These are phyloP conservation scores for Suillus decipiens DNA, from an alignment of 768 basidiomycete species.

Conservation along the genomic window DNA sequence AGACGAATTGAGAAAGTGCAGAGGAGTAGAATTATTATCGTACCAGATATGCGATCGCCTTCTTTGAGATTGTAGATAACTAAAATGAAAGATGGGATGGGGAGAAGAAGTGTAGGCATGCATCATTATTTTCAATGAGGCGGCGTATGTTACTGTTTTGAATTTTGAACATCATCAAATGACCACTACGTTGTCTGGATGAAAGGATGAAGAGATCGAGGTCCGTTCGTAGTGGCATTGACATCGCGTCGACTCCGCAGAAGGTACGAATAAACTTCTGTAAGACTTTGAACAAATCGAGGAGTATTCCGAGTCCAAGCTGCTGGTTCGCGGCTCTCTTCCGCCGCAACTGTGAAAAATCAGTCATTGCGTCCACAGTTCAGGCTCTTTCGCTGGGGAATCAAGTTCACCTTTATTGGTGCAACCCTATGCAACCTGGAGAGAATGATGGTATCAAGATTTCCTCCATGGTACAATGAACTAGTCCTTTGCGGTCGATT, in stretches of 20 bases:
- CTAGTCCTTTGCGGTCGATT: background rate
- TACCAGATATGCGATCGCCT: background rate
- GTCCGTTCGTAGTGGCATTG: background rate
- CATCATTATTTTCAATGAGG: background rate
- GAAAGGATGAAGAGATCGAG: background rate
- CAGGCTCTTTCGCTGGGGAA: background rate
- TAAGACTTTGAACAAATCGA: background rate
- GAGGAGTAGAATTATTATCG: background rate
- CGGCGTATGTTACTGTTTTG: background rate
- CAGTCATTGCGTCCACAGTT: background rate
- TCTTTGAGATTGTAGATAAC: background rate
- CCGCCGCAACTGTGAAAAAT: background rate
- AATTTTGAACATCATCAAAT: background rate
- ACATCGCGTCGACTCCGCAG: background rate
- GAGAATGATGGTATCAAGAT: background rate
- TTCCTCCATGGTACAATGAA: background rate
- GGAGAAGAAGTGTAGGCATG: background rate
- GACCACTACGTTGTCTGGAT: background rate
- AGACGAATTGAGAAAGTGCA: background rate
- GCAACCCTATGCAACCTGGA: background rate
- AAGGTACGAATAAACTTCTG: background rate
- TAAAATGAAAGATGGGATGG: background rate
- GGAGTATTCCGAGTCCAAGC: background rate
- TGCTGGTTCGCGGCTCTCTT: background rate
- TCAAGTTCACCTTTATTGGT: background rate